These are phyloP conservation scores for Syzygium malaccense DNA, from an alignment of 441 rosid species.

Conservation along the genomic window DNA sequence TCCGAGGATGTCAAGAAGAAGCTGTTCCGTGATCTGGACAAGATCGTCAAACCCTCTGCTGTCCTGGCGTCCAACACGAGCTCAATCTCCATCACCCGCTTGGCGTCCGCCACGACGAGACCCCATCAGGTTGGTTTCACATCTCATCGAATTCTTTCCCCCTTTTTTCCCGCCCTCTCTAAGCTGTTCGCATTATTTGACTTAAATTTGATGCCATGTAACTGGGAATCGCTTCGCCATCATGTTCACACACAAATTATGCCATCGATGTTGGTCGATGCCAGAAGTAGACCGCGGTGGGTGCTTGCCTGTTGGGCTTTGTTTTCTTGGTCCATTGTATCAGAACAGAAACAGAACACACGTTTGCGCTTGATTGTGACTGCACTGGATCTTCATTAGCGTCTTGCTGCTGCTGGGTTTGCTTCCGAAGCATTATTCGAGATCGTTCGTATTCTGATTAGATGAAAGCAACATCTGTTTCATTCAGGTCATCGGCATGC, in stretches of 20 bases:
- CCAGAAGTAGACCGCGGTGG: neutral
- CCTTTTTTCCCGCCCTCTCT: neutral
- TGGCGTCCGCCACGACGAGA: conserved; percentile 64
- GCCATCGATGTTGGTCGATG: neutral
- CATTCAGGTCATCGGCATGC: conserved; percentile 81
- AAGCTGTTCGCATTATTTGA: neutral
- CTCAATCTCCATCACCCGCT: conserved; percentile 77
- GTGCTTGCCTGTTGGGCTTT: neutral
- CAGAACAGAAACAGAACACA: neutral
- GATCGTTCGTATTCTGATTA: neutral
- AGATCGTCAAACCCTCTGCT: conserved; percentile 46
- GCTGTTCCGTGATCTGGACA: conserved; percentile 52
- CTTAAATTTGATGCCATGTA: neutral
- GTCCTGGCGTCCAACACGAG: conserved; percentile 87
- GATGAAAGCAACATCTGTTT: neutral
- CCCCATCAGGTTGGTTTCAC: conserved; percentile 49
- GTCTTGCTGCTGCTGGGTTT: neutral
- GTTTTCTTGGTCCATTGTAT: neutral
- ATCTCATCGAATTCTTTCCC: too few species aligned
- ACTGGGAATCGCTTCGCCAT: neutral
- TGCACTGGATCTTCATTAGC: neutral
- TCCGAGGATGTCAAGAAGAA: conserved; percentile 70
- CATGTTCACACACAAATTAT: neutral
- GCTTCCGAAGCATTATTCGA: neutral
- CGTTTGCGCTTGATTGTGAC: neutral